phyloP scores from a whole-genome alignment of 106 monocot species.

The Triglochin maritima region DNA sequence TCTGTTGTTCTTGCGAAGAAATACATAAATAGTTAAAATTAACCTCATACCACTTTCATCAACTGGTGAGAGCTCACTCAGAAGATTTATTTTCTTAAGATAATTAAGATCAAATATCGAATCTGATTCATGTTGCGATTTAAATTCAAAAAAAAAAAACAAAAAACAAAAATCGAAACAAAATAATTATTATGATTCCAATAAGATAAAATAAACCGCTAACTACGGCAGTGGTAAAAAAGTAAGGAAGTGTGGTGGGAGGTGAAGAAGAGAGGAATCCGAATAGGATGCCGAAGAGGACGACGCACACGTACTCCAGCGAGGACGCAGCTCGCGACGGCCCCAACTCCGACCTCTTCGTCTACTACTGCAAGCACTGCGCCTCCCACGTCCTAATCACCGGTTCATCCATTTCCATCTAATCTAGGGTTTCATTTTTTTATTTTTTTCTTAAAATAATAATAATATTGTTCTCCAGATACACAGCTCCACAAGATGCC shows the following conservation, averaged over 20 bases:
- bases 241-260: not conserved
- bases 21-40: too few relatives aligned
- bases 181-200: too few relatives aligned
- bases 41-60: too few relatives aligned
- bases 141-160: too few relatives aligned
- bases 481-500: constrained; percentile 97
- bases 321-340: constrained; percentile 83
- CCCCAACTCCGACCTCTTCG: constrained; percentile 87
- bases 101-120: too few relatives aligned
- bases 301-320: constrained; percentile 97
- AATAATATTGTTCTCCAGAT: constrained; percentile 47
- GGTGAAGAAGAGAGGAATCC: not conserved
- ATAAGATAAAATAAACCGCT: too few relatives aligned
- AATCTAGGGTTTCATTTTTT: not conserved
- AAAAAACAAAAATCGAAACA: too few relatives aligned
- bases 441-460: not conserved
- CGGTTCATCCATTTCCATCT: constrained; percentile 6
- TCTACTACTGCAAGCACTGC: constrained; percentile 98
- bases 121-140: too few relatives aligned
- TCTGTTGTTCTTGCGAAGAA: too few relatives aligned
- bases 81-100: too few relatives aligned
- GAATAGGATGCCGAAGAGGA: constrained; percentile 91
- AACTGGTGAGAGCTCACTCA: too few relatives aligned
- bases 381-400: constrained; percentile 93
- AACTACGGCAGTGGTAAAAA: too few relatives aligned